A percentile compares a stretch with the other conserved stretches of the same genome.
Conservation (phyloP, 2,329 filamentous ascomycete genomes). For the Fonsecaea erecta region DNA sequence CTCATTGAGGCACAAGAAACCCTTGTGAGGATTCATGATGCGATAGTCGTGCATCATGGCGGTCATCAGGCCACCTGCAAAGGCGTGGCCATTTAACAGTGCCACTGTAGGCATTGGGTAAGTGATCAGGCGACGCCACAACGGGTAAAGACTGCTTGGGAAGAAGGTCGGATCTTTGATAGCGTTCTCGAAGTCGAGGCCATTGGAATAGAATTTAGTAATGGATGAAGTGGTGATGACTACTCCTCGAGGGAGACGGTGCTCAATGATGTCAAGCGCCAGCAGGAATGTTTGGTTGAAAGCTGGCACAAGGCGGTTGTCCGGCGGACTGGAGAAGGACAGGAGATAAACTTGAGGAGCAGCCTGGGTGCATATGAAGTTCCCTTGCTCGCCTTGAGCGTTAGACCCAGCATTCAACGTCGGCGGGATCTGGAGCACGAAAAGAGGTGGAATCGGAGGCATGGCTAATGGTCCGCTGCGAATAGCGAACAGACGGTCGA, state of each 20-base stretch:
- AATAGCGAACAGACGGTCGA: background rate
- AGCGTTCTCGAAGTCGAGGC: conserved; percentile 76
- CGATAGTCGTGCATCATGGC: conserved; percentile 84
- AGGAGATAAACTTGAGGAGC: conserved; percentile 70
- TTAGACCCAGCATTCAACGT: conserved; percentile 40
- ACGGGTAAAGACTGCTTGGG: conserved; percentile 62
- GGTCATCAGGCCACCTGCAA: conserved; percentile 80
- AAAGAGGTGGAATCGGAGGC: conserved; percentile 49
- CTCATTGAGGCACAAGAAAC: conserved; percentile 82
- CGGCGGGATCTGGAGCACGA: conserved; percentile 63
- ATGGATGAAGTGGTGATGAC: conserved; percentile 77
- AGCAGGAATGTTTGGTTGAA: conserved; percentile 71
- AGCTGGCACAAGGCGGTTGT: conserved; percentile 74
- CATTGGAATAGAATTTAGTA: conserved; percentile 77
- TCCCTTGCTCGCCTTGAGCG: conserved; percentile 47
- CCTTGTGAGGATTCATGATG: conserved; percentile 70
- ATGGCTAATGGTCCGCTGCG: conserved; percentile 7
- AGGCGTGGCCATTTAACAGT: conserved; percentile 79
- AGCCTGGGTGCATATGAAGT: conserved; percentile 67
- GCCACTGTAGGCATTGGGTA: conserved; percentile 83
- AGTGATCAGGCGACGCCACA: conserved; percentile 69
- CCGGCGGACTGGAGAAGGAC: conserved; percentile 70
- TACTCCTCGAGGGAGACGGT: conserved; percentile 70
- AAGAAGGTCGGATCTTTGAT: conserved; percentile 65
- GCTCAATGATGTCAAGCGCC: conserved; percentile 76